Base-by-base conservation (phyloP, 306 rosid species). In the Lupinus albus region DNA sequence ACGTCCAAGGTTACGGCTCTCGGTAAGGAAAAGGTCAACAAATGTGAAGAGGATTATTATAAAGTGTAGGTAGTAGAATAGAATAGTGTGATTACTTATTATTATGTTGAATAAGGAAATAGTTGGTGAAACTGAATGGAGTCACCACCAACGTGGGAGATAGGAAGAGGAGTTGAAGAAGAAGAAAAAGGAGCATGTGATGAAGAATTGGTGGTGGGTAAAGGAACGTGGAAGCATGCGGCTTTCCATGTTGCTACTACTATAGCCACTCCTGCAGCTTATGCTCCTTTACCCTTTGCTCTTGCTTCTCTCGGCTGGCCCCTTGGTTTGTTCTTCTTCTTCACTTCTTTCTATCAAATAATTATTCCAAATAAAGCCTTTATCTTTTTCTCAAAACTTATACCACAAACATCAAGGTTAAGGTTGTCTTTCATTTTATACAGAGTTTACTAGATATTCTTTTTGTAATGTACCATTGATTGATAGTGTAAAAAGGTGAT, bases 221-320 rank as follows among this genome's bases (percentile, higher is more conserved):
- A 47, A 71, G 92, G 92, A 71, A 84, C 92, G 53, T 83, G 92
- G 96, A 84, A 79, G 82, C 87, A 89, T 38, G 96, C 87, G 1
- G 91, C 91, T 66, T 86, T 86, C 35, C 92, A 89, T 74, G 80
- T 89, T 2, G 92, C 91, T 47, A 86, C 96, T 12, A 89, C 96
- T 16, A 81, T 89, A 71, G 91, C 92, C 35, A 89, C 96, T 0
- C 90, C 96, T 20, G 92, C 91, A 25, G 92, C 96, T 71, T 89
- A 83, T 67, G 88, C 96, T 20, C 88, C 91, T 38, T 71, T 89
- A 62, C 96, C 92, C 33, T 89, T 89, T 15, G 92, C 96, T 71
- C 84, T 89, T 5, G 91, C 90, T 65, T 86, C 96, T 64, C 90
- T 89, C 1, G 87, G 88, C 54, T 89, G 96, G 92, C 80, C 88